A percentile compares a stretch with the other conserved stretches of the same genome.
Evolutionary conservation across 768 basidiomycete genomes (phyloP).

Genomic region (Suillus subluteus): DNA sequence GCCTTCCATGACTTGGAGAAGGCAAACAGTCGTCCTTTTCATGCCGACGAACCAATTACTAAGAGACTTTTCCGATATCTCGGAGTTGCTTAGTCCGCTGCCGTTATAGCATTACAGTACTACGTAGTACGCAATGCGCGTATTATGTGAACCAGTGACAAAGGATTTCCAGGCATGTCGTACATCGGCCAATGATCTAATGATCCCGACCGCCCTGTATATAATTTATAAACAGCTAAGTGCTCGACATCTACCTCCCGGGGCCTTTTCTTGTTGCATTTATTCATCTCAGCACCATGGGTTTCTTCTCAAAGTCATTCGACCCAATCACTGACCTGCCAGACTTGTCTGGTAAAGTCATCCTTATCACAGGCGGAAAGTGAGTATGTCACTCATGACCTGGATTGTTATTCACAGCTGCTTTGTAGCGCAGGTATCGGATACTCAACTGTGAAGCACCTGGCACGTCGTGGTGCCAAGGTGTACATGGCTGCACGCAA

Average conservation of each 20-base stretch:
- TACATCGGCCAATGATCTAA: not conserved
- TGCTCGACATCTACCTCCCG: not conserved
- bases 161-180: not conserved
- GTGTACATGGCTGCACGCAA: constrained; percentile 61
- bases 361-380: constrained; percentile 61
- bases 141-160: no score
- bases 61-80: no score
- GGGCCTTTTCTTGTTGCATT: constrained; percentile 12
- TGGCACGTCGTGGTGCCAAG: constrained; percentile 57
- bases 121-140: no score
- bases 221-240: not conserved
- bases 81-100: no score
- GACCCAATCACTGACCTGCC: constrained; percentile 44
- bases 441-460: constrained; percentile 51
- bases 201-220: not conserved
- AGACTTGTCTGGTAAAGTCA: constrained; percentile 53
- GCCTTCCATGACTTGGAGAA: no score
- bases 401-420: not conserved
- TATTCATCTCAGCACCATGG: constrained; percentile 13
- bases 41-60: no score
- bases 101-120: no score
- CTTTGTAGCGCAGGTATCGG: constrained; percentile 50
- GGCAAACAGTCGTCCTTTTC: no score
- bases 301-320: constrained; percentile 33
- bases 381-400: constrained; percentile 29